Evolutionary conservation across 768 basidiomycete species (phyloP).

Genomic region (Termitomyces sp.): DNA sequence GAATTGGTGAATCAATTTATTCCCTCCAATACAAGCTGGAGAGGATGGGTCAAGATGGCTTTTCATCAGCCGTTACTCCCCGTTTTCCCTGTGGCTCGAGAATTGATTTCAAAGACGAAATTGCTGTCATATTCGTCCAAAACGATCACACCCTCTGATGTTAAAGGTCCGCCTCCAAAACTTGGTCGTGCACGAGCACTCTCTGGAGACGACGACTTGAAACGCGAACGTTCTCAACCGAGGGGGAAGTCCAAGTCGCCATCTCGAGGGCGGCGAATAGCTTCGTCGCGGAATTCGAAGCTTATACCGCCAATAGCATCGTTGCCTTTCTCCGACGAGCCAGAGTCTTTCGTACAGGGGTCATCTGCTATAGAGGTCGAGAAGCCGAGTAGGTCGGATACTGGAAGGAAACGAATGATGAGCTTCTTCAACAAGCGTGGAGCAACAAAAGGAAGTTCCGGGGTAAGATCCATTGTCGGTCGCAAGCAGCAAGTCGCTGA

Average conservation of each 20-base stretch:
- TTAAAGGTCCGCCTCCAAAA: conserved; percentile 26
- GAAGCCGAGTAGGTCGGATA: conserved; percentile 12
- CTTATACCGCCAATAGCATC: conserved; percentile 24
- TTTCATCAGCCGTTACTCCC: conserved; percentile 78
- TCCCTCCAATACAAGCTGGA: conserved; percentile 75
- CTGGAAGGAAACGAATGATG: conserved; percentile 27
- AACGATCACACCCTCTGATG: conserved; percentile 28
- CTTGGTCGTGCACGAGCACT: conserved; percentile 24
- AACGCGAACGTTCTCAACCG: conserved; percentile 9
- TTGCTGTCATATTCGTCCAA: conserved; percentile 51
- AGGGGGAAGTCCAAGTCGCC: conserved; percentile 17
- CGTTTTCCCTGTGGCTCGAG: conserved; percentile 74
- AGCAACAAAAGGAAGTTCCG: conserved; percentile 19
- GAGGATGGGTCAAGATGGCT: conserved; percentile 81
- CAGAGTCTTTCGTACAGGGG: conserved; percentile 29
- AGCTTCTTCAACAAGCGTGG: conserved; percentile 29
- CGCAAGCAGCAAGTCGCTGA: background rate
- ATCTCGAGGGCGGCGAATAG: conserved; percentile 24
- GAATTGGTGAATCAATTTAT: conserved; percentile 78
- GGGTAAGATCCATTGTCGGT: conserved; percentile 12
- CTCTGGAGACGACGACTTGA: conserved; percentile 15
- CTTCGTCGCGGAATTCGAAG: conserved; percentile 25
- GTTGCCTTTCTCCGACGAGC: conserved; percentile 37
- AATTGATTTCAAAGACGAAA: conserved; percentile 76
- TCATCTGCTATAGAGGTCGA: conserved; percentile 7